These are phyloP conservation scores for Crataegus laevigata DNA, from an alignment of 306 rosid genomes.

Conservation along the genomic window DNA sequence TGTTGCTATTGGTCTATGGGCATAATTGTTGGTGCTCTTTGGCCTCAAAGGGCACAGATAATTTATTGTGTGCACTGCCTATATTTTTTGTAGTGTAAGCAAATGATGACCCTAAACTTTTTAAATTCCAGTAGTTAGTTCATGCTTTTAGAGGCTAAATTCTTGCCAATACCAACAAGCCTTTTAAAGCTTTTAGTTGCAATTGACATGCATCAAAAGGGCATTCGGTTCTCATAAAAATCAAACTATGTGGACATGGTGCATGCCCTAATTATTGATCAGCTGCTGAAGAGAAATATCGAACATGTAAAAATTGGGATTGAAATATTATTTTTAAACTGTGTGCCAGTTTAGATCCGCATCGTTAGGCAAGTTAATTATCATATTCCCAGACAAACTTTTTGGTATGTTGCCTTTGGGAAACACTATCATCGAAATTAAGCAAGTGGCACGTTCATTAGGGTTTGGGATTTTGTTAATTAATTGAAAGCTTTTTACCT, in stretches of 20 bases:
- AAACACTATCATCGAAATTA: background rate
- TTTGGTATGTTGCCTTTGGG: background rate
- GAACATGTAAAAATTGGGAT: background rate
- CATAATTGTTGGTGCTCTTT: too few species aligned
- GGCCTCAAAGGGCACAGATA: too few species aligned
- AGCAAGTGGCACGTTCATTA: background rate
- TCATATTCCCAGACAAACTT: conserved; percentile 14
- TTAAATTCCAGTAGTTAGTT: background rate
- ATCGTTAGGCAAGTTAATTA: conserved; percentile 5
- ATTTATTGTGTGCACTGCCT: too few species aligned
- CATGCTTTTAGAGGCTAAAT: background rate
- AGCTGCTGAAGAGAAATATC: conserved; percentile 7
- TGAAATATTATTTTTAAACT: background rate
- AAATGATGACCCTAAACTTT: background rate
- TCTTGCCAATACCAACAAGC: conserved; percentile 3
- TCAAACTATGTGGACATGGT: background rate
- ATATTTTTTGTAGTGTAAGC: too few species aligned
- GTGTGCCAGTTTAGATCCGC: background rate
- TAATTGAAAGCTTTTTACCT: background rate
- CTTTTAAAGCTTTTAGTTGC: background rate
- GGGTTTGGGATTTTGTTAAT: background rate
- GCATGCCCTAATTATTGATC: conserved; percentile 21
- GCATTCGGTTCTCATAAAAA: background rate
- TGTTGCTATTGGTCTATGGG: too few species aligned
- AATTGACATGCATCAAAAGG: conserved; percentile 1